Evolutionary conservation across 192 early-diverging fungal species (phyloP), one percentile per base, ranked within the genome.

Genomic region (Backusella tarrabulga): DNA sequence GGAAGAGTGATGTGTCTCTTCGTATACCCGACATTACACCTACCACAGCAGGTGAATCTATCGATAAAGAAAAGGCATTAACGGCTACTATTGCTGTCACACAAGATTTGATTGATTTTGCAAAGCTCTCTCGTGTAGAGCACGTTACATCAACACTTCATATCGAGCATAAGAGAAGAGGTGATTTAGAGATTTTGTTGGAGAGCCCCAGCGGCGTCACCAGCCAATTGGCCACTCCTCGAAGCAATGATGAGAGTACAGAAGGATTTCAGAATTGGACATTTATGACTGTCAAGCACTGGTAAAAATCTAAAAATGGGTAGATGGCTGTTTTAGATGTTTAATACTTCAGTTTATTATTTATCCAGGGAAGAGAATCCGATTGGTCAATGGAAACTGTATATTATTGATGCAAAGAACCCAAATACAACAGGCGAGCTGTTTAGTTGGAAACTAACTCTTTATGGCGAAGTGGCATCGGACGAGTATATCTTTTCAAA

Each of bases 281-380:
- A 34, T 95, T 98, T 75, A 97, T 97, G 95, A 93, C 87, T 35
- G 96, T 99, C 44, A 94, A 93, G 83, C 98, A 99, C 76, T 99
- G 98, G 95, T 96, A 85, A 76, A 60, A 17, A 52, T 35, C 6
- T 38, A 34, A 19, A 7, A 38, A 42, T 29, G 0, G 19, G 14
- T 38, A 32, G 32, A 32, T n/a, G 0, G 35, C 38, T 8, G 19
- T 3, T 35, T 9, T 21, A 38, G 7, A 40, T 69, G 34, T 21
- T 17, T n/a, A 54, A 38, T 60, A 12, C 15, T 46, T 67, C 6
- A 35, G 35, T 19, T 21, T 35, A 15, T 46, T 76, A 35, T 21
- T 29, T 32, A 72, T 70, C 11, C 11, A 96, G 95, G 98, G 97
- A 92, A 70, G 98, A 99, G 76, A 80, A 93, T 40, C 93, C 94